phyloP scores from a whole-genome alignment of 2,329 filamentous ascomycete genomes.

The Exophiala spinifera region DNA sequence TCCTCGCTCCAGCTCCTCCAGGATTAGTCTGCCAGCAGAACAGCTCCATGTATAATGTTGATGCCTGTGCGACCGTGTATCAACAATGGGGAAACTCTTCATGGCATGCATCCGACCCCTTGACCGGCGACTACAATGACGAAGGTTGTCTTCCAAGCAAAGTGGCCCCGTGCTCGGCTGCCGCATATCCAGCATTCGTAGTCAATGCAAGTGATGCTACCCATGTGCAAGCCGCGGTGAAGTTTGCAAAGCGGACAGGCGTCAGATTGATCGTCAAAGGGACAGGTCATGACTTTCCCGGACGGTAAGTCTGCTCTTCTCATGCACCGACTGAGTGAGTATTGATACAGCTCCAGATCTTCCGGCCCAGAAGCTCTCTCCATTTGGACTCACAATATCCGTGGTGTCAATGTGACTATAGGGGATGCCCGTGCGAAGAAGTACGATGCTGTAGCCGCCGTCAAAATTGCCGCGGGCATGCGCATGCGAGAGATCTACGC shows the following conservation, averaged over 20 bases:
- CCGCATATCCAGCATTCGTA: constrained; percentile 35
- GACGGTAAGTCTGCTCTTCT: constrained; percentile 8
- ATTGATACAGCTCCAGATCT: constrained; percentile 39
- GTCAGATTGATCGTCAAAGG: constrained; percentile 51
- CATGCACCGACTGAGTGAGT: not conserved
- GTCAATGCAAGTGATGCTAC: constrained; percentile 36
- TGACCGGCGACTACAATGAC: constrained; percentile 47
- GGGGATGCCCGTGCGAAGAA: constrained; percentile 12
- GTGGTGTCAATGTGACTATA: constrained; percentile 13
- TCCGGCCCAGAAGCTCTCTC: constrained; percentile 42
- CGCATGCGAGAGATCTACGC: constrained; percentile 54
- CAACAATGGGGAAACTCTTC: constrained; percentile 36
- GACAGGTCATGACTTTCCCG: constrained; percentile 52
- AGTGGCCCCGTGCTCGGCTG: constrained; percentile 31
- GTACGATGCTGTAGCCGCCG: constrained; percentile 36
- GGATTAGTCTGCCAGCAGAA: constrained; percentile 46
- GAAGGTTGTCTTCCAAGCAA: constrained; percentile 49
- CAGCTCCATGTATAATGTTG: constrained; percentile 33
- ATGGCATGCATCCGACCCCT: constrained; percentile 41
- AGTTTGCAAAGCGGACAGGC: constrained; percentile 38
- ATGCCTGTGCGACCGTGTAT: constrained; percentile 35
- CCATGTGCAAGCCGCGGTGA: constrained; percentile 38
- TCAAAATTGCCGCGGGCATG: constrained; percentile 57
- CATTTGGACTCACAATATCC: constrained; percentile 36
- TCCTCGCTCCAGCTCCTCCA: constrained; percentile 40